A percentile compares a stretch with the other conserved stretches of the same genome.
phyloP scores from a whole-genome alignment of 2,329 filamentous ascomycete species.

The Pochonia chlamydosporia region DNA sequence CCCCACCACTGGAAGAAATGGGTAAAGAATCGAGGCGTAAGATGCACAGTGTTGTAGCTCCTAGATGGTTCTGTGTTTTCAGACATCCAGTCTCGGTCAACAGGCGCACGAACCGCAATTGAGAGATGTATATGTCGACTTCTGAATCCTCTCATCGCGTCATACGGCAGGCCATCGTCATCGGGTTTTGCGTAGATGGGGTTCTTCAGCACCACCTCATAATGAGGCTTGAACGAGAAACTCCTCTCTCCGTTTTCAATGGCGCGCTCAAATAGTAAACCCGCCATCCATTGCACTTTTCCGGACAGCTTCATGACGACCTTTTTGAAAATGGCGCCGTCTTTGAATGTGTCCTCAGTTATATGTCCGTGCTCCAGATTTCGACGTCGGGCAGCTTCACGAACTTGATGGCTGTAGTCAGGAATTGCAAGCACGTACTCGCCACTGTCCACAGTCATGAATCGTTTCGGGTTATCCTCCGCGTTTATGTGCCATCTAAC shows the following conservation, averaged over 20 bases:
- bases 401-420: conserved; percentile 84
- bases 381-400: conserved; percentile 49
- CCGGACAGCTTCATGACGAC: conserved; percentile 98
- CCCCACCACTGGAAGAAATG: conserved; percentile 99
- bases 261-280: conserved; percentile 86
- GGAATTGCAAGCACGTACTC: conserved; percentile 93
- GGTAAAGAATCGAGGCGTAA: conserved; percentile 93
- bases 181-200: conserved; percentile 65
- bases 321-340: conserved; percentile 89
- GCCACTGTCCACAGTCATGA: conserved; percentile 93
- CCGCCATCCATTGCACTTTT: conserved; percentile 87
- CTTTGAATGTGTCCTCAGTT: conserved; percentile 59
- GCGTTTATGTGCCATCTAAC: conserved; percentile 82
- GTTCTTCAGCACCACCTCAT: conserved; percentile 80
- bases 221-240: conserved; percentile 89
- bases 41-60: conserved; percentile 94
- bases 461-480: conserved; percentile 80
- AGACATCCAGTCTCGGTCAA: conserved; percentile 79
- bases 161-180: conserved; percentile 57
- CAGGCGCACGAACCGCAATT: conserved; percentile 80
- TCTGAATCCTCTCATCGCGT: conserved; percentile 94
- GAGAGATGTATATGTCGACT: conserved; percentile 97
- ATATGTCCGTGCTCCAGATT: conserved; percentile 55
- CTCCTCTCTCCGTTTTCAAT: conserved; percentile 65
- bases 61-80: conserved; percentile 68